These are phyloP conservation scores for Boletus patriciae DNA, from an alignment of 768 basidiomycete genomes.

Conservation along the genomic window DNA sequence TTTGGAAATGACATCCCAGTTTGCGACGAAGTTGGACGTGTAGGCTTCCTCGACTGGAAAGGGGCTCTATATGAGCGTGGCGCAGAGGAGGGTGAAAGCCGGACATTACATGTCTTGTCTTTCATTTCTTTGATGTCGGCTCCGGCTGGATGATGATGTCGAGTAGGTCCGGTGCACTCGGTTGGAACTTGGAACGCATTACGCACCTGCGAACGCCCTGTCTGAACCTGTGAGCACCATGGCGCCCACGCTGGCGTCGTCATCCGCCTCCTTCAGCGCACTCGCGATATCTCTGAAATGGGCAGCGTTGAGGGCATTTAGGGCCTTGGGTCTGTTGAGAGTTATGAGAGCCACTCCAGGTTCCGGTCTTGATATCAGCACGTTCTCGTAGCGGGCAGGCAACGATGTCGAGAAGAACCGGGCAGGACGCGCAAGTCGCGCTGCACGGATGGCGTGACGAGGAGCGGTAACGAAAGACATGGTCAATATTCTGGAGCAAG, in stretches of 20 bases:
- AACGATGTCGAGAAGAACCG: constrained; percentile 33
- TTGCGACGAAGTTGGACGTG: constrained; percentile 78
- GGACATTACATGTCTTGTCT: constrained; percentile 80
- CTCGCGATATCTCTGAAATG: constrained; percentile 81
- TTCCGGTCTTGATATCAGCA: constrained; percentile 67
- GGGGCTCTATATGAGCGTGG: neutral
- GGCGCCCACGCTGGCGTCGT: constrained; percentile 71
- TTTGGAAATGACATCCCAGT: constrained; percentile 72
- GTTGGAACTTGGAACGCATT: neutral
- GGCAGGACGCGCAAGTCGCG: neutral
- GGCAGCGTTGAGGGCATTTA: constrained; percentile 83
- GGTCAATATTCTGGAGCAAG: neutral
- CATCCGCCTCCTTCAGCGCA: constrained; percentile 69
- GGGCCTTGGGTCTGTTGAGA: constrained; percentile 84
- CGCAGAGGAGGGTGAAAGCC: neutral
- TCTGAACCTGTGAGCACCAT: constrained; percentile 93
- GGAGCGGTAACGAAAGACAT: constrained; percentile 20
- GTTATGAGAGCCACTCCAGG: constrained; percentile 76
- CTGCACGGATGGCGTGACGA: constrained; percentile 6
- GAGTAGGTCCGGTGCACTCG: neutral
- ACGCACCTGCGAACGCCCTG: constrained; percentile 87
- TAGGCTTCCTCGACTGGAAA: constrained; percentile 79
- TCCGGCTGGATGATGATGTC: constrained; percentile 56
- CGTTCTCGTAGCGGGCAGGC: constrained; percentile 53
- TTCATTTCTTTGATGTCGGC: constrained; percentile 99